A percentile compares a stretch with the other conserved stretches of the same genome.
These are phyloP conservation scores for Lagerstroemia speciosa DNA, from an alignment of 345 rosid species.

Conservation along the genomic window DNA sequence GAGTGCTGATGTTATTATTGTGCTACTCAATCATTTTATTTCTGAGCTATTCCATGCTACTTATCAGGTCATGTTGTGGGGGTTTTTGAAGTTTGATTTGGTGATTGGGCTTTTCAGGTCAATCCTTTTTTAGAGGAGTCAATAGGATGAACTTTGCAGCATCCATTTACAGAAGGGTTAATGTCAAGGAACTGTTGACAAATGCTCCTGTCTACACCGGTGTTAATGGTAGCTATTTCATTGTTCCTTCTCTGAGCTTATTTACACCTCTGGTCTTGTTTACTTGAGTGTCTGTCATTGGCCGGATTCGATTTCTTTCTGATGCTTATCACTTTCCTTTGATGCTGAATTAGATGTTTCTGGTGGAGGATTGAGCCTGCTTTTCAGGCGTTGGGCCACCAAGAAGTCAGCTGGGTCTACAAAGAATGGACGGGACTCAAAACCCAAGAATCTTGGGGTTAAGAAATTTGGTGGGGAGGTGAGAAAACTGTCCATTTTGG, in stretches of 20 bases:
- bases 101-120: not conserved
- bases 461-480: conserved; percentile 97
- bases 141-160: conserved; percentile 18
- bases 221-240: conserved; percentile 11
- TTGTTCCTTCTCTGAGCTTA: not conserved
- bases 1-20: not conserved
- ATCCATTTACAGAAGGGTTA: conserved; percentile 18
- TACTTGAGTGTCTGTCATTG: not conserved
- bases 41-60: not conserved
- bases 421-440: conserved; percentile 78
- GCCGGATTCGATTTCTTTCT: not conserved
- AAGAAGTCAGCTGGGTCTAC: conserved; percentile 82
- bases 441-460: conserved; percentile 85
- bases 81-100: not conserved
- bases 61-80: not conserved
- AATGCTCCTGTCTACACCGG: conserved; percentile 19
- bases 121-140: not conserved
- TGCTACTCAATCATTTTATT: not conserved
- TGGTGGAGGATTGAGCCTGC: conserved; percentile 53
- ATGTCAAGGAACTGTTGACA: conserved; percentile 19
- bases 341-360: conserved; percentile 32
- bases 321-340: not conserved
- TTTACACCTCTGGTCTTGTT: too few relatives aligned
- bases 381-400: conserved; percentile 79
- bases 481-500: not conserved